Conservation (phyloP, 1,284 basidiomycete genomes). For the Cutaneotrichosporon mucoides region DNA sequence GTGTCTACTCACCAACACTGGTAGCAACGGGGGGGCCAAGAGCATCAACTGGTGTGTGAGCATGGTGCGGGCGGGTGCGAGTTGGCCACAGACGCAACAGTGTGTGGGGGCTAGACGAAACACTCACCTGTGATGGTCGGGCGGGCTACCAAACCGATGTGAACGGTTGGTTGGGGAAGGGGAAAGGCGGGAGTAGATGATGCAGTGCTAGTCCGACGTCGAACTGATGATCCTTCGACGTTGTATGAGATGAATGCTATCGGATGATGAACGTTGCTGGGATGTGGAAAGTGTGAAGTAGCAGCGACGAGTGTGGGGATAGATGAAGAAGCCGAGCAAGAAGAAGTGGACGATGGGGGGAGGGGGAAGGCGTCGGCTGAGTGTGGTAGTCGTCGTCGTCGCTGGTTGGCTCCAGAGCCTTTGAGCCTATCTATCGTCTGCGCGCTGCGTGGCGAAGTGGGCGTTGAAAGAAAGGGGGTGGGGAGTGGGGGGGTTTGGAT, state of each 20-base stretch:
- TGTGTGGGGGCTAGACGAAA: background rate
- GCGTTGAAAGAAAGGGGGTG: background rate
- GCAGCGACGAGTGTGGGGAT: no score
- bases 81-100: background rate
- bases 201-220: background rate
- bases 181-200: background rate
- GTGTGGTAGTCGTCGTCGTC: no score
- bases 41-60: background rate
- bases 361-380: no score
- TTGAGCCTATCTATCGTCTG: no score
- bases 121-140: background rate
- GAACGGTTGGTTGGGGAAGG: background rate
- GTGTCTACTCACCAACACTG: background rate
- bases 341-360: no score
- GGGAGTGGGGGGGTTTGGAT: background rate
- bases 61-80: background rate
- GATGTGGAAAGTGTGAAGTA: no score
- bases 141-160: background rate
- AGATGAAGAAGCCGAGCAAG: no score
- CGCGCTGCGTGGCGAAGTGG: no score
- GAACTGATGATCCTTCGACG: no score
- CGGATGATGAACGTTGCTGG: no score
- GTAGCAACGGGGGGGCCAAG: background rate
- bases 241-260: no score
- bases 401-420: no score